Percentiles rank a stretch among this genome's conserved stretches.
Conservation (phyloP, 208 protist genomes). For the Spongospora subterranea region DNA sequence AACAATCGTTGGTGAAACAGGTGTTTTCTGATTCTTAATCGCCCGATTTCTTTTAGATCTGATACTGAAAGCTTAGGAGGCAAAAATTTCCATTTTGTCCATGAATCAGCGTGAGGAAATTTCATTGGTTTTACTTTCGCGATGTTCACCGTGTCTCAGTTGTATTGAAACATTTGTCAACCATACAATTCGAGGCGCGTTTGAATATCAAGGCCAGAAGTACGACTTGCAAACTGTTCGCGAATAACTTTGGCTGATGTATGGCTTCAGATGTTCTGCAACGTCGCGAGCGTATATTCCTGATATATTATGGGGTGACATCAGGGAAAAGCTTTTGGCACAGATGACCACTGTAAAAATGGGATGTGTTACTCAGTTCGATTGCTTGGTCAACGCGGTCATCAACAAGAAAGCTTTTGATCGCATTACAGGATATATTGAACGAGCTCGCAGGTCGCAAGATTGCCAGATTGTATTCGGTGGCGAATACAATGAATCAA, state of each 20-base stretch:
- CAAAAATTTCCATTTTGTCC: conserved; percentile 95
- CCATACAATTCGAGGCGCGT: conserved; percentile 86
- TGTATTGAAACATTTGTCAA: conserved; percentile 80
- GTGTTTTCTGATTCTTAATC: not conserved
- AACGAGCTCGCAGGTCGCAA: conserved; percentile 83
- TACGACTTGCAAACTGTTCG: not conserved
- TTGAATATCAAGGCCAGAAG: conserved; percentile 96
- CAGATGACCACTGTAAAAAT: conserved; percentile 87
- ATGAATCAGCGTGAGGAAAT: conserved; percentile 81
- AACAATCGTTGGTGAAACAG: conserved; percentile 91
- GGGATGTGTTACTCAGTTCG: conserved; percentile 85
- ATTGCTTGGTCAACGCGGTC: conserved; percentile 90
- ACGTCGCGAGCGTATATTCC: conserved; percentile 85
- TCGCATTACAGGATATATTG: conserved; percentile 90
- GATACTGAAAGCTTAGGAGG: conserved; percentile 68
- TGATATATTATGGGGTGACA: conserved; percentile 82
- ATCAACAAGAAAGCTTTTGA: conserved; percentile 91
- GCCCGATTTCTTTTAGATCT: not conserved
- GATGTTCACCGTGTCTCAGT: not conserved
- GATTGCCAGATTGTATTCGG: conserved; percentile 73
- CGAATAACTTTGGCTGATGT: not conserved
- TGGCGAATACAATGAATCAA: conserved; percentile 71
- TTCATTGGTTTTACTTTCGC: not conserved
- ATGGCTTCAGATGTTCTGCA: conserved; percentile 79
- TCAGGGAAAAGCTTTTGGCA: conserved; percentile 83